These are phyloP conservation scores for Colletotrichum agaves DNA, from an alignment of 2,329 filamentous ascomycete genomes.

Conservation along the genomic window DNA sequence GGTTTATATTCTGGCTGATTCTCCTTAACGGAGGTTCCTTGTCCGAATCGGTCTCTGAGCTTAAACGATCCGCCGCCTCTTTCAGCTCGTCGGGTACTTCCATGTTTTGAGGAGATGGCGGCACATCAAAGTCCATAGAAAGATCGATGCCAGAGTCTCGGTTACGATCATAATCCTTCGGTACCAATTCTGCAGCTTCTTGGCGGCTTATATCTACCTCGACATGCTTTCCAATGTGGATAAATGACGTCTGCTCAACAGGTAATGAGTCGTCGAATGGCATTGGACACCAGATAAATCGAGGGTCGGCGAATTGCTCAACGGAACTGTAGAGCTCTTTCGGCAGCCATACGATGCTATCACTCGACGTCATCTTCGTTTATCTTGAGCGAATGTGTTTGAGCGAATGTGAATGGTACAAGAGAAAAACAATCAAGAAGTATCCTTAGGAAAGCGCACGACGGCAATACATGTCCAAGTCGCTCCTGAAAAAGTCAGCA, in stretches of 20 bases:
- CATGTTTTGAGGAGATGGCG: neutral
- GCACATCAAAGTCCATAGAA: neutral
- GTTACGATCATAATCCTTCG: slow-evolving; percentile 2
- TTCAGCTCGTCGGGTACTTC: neutral
- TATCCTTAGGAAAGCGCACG: neutral
- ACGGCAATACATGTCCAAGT: neutral
- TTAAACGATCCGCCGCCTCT: slow-evolving; percentile 2
- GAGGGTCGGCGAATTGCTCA: slow-evolving; percentile 28
- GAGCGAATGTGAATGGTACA: slow-evolving; percentile 5
- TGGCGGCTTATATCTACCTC: neutral
- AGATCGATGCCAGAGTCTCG: slow-evolving; percentile 7
- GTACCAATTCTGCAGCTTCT: neutral
- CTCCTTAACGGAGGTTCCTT: neutral
- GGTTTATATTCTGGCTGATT: neutral
- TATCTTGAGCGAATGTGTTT: slow-evolving; percentile 6
- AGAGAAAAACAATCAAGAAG: neutral
- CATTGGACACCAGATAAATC: slow-evolving; percentile 32
- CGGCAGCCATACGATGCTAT: slow-evolving; percentile 33
- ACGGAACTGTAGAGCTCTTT: slow-evolving; percentile 34
- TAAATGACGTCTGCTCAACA: slow-evolving; percentile 31
- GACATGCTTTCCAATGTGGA: slow-evolving; percentile 5
- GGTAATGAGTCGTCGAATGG: slow-evolving; percentile 29
- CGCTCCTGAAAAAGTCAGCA: neutral
- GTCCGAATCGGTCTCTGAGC: slow-evolving; percentile 24
- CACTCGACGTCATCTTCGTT: slow-evolving; percentile 13